phyloP scores from a whole-genome alignment of 768 basidiomycete genomes.

The Thelephora ganbajun region DNA sequence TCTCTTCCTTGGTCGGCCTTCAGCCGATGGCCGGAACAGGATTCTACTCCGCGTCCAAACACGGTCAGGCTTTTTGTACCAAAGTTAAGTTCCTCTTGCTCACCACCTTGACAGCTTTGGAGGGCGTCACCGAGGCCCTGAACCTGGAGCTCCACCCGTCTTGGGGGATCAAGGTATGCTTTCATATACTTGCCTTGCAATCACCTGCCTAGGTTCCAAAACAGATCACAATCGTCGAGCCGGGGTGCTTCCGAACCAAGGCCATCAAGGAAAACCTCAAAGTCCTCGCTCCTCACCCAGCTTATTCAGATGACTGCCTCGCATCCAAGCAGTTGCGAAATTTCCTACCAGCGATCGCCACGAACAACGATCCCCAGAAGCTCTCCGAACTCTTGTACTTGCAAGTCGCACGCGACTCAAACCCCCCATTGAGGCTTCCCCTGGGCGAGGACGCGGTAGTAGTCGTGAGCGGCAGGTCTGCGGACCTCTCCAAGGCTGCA shows the following conservation, averaged over 20 bases:
- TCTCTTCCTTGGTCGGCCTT: constrained; percentile 2
- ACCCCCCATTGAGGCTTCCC: constrained; percentile 10
- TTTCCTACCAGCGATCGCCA: background rate
- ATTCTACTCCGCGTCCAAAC: constrained; percentile 4
- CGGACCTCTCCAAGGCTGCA: too few species aligned
- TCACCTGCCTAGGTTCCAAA: background rate
- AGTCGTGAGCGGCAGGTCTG: background rate
- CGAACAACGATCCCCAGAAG: constrained; percentile 9
- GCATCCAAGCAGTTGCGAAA: background rate
- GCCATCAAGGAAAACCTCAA: background rate
- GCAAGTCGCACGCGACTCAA: constrained; percentile 1
- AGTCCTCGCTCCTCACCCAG: constrained; percentile 4
- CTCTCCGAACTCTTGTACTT: constrained; percentile 9
- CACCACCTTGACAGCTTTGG: constrained; percentile 2
- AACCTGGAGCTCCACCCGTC: constrained; percentile 7
- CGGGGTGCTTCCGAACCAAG: constrained; percentile 4
- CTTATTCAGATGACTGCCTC: constrained; percentile 5
- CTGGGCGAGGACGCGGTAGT: constrained; percentile 8
- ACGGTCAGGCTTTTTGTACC: background rate
- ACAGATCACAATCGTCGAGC: constrained; percentile 8
- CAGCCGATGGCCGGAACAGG: background rate
- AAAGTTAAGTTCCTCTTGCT: too few species aligned
- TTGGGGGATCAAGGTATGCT: constrained; percentile 8
- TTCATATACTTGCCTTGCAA: background rate
- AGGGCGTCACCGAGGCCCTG: constrained; percentile 3